Base-by-base conservation (phyloP, 345 rosid species). In the Aurinia saxatilis region DNA sequence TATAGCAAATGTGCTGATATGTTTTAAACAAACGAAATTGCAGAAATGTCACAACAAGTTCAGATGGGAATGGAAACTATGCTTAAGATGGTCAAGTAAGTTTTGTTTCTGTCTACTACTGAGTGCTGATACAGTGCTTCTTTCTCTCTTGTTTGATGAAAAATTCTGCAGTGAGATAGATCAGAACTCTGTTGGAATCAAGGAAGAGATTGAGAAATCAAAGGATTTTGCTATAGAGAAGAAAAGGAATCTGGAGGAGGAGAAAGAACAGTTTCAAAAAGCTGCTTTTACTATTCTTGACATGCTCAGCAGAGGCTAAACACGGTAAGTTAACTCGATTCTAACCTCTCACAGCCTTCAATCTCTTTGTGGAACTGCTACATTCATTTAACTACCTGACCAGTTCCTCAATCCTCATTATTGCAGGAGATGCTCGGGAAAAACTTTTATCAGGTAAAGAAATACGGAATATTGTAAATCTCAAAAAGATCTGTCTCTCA, bases 51-150 rank as follows among this genome's bases (percentile, higher is more conserved):
- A 10, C 96, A 85, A 67, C 88, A 85, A 73, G 85, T 77, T 48
- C 89, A 93, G 78, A 68, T 60, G 76, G 84, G 77, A 45, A 82
- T 86, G 96, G 90, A 65, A 67, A 82, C 68, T 68, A 84, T 87
- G 95, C 92, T 93, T 52, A 90, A 87, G 82, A 70, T 82, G 92
- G 84, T 73, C 56, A 76, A n/a, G 97, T 87, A 75, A 73, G 91
- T 73, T 36, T 44, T 52, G 31, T 14, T n/a, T 52, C 33, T 53
- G 62, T 13, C 36, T 40, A 36, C 71, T 35, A 9, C 71, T 35
- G 7, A 8, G 7, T 34, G 15, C 18, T 68, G 59, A 56, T 54
- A 42, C 21, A 40, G 17, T 68, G 50, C 48, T 14, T 42, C 15
- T 48, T 27, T 27, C 13, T 23, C 2, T 25, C 3, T 49, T 53